Base-by-base conservation (phyloP, 257 asterid species). In the Solanum habrochaites region DNA sequence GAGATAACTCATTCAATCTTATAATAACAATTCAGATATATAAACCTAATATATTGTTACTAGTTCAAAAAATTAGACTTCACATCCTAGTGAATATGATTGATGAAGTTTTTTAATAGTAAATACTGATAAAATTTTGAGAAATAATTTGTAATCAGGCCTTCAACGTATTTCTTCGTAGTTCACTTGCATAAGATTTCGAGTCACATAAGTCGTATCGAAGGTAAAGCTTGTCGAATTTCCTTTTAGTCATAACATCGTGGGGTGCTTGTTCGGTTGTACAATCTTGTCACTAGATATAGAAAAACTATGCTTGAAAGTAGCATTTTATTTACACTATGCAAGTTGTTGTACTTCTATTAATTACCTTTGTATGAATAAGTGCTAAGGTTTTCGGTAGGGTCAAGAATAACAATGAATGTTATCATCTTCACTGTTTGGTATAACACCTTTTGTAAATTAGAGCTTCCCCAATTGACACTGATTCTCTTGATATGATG, bases 141-240 rank as follows among this genome's bases (percentile, higher is more conserved):
- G 11, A 40, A 40, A 40, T 40, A 40, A 2, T 40, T 3, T 40
- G 11, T 40, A 7, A 2, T 40, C 43, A 40, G 2, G 43, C 2
- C 43, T 40, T 40, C 9, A 40, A 11, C 43, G 11, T 40, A 40
- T 40, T 40, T 7, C 43, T 40, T 40, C 11, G 11, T 40, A 40
- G 2, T 40, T 40, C 43, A 40, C 43, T 2, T 8, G 11, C 43
- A 40, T 40, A 10, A 40, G 43, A 40, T 40, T 40, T 40, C 11
- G 2, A 40, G 86, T 86, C 98, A 4, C 98, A 92, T 89, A 90
- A 88, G 87, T 85, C 93, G 8, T 87, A 86, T 87, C 77, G 89
- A 92, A 90, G 93, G 89, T 94, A 91, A 91, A 72, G 12, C 32
- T 23, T n/a, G 23, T 40, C 56, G 23, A 40, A 6, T 75, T 21